Conservation (phyloP, 2,329 filamentous ascomycete species). For the Colletotrichum sp. region DNA sequence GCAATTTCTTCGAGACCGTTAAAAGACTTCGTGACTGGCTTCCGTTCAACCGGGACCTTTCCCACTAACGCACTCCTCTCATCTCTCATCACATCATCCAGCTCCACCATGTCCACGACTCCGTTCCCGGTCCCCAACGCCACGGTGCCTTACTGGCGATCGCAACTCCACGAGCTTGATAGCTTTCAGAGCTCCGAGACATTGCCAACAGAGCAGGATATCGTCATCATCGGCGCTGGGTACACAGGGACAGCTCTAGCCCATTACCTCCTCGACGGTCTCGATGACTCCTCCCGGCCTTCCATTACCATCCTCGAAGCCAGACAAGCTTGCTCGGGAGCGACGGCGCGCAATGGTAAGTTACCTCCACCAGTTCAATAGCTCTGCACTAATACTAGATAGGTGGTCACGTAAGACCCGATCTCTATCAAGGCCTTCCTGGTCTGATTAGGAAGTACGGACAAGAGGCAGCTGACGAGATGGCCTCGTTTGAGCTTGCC, state of each 20-base stretch:
- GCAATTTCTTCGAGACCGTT: not conserved
- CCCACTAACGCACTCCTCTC: not conserved
- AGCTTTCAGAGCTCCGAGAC: slow-evolving; percentile 11
- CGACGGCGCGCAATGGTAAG: slow-evolving; percentile 18
- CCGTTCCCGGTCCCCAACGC: slow-evolving; percentile 4
- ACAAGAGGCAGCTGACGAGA: slow-evolving; percentile 26
- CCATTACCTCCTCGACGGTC: not conserved
- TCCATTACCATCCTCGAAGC: slow-evolving; percentile 20
- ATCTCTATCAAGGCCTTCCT: slow-evolving; percentile 8
- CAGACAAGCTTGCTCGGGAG: slow-evolving; percentile 19
- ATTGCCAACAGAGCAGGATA: slow-evolving; percentile 12
- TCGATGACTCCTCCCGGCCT: not conserved
- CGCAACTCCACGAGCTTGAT: slow-evolving; percentile 13
- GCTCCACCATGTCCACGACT: not conserved
- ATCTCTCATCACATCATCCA: not conserved
- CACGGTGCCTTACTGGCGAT: slow-evolving; percentile 13
- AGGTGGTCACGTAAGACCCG: slow-evolving; percentile 21
- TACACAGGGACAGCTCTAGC: slow-evolving; percentile 14
- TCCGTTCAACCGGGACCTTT: not conserved
- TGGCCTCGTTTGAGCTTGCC: slow-evolving; percentile 24
- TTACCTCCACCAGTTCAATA: accelerated
- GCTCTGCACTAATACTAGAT: not conserved
- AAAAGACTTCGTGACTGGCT: not conserved
- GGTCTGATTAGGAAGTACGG: slow-evolving; percentile 16
- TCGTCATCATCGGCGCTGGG: slow-evolving; percentile 21